Percentiles rank a stretch among this genome's conserved stretches.
These are phyloP conservation scores for Tetrahymena thermophila DNA, from an alignment of 73 alveolate species.

Conservation along the genomic window DNA sequence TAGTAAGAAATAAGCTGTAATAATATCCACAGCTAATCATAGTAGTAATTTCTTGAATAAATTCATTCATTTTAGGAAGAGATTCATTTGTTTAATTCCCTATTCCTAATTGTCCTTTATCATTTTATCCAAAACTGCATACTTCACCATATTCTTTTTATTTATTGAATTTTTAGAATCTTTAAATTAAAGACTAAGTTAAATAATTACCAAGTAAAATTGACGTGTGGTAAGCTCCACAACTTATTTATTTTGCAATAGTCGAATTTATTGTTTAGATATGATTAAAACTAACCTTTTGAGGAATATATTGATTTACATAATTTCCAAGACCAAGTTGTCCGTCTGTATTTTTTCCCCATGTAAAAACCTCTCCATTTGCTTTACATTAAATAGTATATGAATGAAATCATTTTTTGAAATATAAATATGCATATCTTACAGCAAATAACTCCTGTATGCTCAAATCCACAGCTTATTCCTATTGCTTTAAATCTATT, in stretches of 20 bases:
- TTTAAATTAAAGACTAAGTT: neutral
- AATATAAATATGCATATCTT: neutral
- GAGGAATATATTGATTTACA: neutral
- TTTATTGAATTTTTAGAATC: no score
- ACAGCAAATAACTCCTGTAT: slow-evolving; percentile 29
- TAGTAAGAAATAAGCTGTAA: slow-evolving; percentile 69
- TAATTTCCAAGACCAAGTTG: neutral
- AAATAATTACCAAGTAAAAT: neutral
- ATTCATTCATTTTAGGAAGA: neutral
- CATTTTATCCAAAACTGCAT: neutral
- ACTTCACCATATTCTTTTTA: neutral
- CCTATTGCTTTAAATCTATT: neutral
- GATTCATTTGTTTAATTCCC: neutral
- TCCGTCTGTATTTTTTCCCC: slow-evolving; percentile 47
- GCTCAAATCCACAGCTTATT: slow-evolving; percentile 51
- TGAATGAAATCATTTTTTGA: neutral
- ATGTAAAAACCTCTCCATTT: slow-evolving; percentile 48
- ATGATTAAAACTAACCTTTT: neutral
- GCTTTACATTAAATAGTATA: neutral
- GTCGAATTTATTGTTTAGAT: neutral
- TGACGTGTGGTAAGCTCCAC: neutral
- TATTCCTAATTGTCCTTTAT: neutral
- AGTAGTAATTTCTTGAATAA: slow-evolving; percentile 17
- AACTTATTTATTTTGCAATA: neutral
- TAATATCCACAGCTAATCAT: slow-evolving; percentile 72